Conservation (phyloP, 2,329 filamentous ascomycete genomes). For the Paraconiothyrium brasiliense region DNA sequence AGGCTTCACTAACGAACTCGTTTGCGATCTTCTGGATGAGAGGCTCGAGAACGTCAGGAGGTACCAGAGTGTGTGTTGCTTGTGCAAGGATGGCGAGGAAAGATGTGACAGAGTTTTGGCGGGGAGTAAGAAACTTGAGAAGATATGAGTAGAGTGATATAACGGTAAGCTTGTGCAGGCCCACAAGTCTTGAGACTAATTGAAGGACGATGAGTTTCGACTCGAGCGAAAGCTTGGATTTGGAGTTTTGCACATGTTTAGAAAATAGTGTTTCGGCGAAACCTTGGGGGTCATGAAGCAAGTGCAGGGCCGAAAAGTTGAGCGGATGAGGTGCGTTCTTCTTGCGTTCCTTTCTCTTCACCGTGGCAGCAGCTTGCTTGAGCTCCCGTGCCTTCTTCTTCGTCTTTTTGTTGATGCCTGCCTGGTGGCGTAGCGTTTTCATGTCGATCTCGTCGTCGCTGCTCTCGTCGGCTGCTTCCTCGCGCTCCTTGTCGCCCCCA, state of each 20-base stretch:
- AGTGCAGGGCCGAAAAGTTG: slow-evolving; percentile 95
- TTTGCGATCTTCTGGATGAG: slow-evolving; percentile 95
- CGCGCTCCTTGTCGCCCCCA: slow-evolving; percentile 93
- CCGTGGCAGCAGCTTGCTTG: slow-evolving; percentile 80
- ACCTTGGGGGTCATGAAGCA: slow-evolving; percentile 92
- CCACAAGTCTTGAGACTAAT: slow-evolving; percentile 88
- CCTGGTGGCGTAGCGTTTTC: slow-evolving; percentile 81
- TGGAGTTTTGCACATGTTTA: slow-evolving; percentile 88
- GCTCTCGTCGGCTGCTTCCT: slow-evolving; percentile 84
- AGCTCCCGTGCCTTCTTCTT: slow-evolving; percentile 85
- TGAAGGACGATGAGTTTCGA: slow-evolving; percentile 91
- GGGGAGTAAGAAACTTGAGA: slow-evolving; percentile 85
- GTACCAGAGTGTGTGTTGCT: slow-evolving; percentile 88
- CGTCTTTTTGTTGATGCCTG: slow-evolving; percentile 94
- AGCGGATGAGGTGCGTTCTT: slow-evolving; percentile 87
- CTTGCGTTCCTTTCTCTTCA: slow-evolving; percentile 83
- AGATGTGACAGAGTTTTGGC: slow-evolving; percentile 88
- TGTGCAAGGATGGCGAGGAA: slow-evolving; percentile 94
- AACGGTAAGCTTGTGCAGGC: slow-evolving; percentile 89
- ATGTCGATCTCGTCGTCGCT: slow-evolving; percentile 79
- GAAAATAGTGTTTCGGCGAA: slow-evolving; percentile 91
- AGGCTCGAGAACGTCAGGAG: slow-evolving; percentile 90
- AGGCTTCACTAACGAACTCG: slow-evolving; percentile 95
- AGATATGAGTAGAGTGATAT: slow-evolving; percentile 96
- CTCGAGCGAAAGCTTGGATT: slow-evolving; percentile 84